Percentiles rank a stretch among this genome's conserved stretches.
Evolutionary conservation across 2,329 filamentous ascomycete genomes (phyloP).

Genomic region (Aspergillus sp.): DNA sequence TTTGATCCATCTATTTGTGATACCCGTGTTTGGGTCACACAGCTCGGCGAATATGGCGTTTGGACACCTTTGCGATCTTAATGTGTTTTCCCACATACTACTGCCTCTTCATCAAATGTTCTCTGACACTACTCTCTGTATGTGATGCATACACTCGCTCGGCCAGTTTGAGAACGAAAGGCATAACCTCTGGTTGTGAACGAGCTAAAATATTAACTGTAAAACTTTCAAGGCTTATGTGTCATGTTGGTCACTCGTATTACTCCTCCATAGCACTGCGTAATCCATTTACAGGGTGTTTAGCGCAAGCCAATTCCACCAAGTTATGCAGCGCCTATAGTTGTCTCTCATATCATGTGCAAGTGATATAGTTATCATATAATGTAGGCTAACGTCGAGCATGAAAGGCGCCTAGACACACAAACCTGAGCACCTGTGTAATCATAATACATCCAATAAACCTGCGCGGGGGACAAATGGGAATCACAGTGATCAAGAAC

Average conservation of each 20-base stretch:
- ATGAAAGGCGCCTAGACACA: conserved; percentile 9
- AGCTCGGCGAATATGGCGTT: conserved; percentile 30
- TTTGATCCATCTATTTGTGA: conserved; percentile 28
- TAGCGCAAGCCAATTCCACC: not conserved
- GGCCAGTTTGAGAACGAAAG: not conserved
- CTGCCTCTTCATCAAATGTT: not conserved
- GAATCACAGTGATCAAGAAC: not conserved
- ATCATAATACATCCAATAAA: conserved; percentile 12
- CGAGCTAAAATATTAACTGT: not conserved
- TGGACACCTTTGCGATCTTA: conserved; percentile 4
- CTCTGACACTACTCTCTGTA: not conserved
- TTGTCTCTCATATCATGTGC: not conserved
- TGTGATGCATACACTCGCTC: not conserved
- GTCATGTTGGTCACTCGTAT: not conserved
- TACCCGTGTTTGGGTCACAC: conserved; percentile 32
- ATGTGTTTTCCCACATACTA: conserved; percentile 12
- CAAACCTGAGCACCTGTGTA: conserved; percentile 4
- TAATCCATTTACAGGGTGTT: not conserved
- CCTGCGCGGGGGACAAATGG: not conserved
- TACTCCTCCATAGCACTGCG: not conserved
- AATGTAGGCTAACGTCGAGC: no score
- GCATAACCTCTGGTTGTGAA: not conserved
- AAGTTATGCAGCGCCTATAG: not conserved
- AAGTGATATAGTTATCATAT: not conserved
- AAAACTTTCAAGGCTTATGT: not conserved